phyloP scores from a whole-genome alignment of 2,329 filamentous ascomycete genomes.

The Talaromyces marneffei region DNA sequence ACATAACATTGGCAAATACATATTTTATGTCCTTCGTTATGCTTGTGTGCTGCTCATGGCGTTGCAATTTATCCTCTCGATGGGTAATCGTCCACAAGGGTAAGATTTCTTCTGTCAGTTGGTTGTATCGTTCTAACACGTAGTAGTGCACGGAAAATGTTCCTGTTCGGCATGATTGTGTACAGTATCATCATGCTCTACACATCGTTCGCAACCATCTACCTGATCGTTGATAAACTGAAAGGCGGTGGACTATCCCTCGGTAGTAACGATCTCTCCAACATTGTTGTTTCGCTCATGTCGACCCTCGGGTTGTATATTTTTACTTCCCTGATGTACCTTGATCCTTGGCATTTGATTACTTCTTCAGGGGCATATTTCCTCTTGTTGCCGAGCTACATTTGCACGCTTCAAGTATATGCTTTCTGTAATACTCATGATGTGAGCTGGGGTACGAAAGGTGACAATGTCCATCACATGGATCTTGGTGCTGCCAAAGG shows the following conservation, averaged over 20 bases:
- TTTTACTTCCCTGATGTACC: conserved; percentile 90
- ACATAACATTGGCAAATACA: conserved; percentile 72
- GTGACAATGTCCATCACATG: conserved; percentile 89
- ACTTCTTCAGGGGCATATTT: conserved; percentile 91
- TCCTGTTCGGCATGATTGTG: conserved; percentile 79
- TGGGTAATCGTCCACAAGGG: conserved; percentile 94
- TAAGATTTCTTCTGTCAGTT: conserved; percentile 25
- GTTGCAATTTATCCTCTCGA: conserved; percentile 91
- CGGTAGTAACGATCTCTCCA: conserved; percentile 88
- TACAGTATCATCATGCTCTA: conserved; percentile 94
- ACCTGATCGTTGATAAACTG: conserved; percentile 82
- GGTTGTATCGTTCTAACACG: neutral
- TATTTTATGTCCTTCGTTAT: conserved; percentile 85
- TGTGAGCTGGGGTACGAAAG: conserved; percentile 97
- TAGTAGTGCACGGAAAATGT: conserved; percentile 72
- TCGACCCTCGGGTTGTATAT: conserved; percentile 94
- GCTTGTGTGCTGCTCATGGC: conserved; percentile 79
- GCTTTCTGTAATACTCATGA: conserved; percentile 99
- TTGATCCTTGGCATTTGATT: conserved; percentile 99
- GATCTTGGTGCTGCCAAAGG: conserved; percentile 83
- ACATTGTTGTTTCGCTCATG: conserved; percentile 81
- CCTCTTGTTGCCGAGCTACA: conserved; percentile 82
- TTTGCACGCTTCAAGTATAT: conserved; percentile 96
- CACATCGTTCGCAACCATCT: conserved; percentile 82
- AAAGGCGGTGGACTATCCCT: conserved; percentile 49